Evolutionary conservation across 805 yeast genomes (phyloP).

Genomic region (Cephaloascus albidus): DNA sequence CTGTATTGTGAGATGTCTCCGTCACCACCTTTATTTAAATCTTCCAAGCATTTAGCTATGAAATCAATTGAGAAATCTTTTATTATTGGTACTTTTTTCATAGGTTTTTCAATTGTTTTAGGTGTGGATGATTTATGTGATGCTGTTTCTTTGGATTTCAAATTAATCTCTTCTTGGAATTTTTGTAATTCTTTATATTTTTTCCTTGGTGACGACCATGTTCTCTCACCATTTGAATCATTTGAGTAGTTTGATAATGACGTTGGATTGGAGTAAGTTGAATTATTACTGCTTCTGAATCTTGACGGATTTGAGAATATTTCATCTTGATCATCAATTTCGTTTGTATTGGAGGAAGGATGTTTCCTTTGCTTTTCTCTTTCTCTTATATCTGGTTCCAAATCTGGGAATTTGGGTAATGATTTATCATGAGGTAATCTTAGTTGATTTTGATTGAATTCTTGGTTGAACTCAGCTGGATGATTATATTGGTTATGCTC

Average conservation of each 20-base stretch:
- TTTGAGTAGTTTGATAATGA: slow-evolving; percentile 10
- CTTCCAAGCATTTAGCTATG: slow-evolving; percentile 36
- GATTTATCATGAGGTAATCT: not conserved
- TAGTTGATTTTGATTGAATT: not conserved
- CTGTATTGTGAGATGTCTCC: slow-evolving; percentile 32
- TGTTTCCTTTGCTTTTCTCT: not conserved
- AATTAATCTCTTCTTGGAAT: slow-evolving; percentile 22
- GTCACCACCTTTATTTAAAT: slow-evolving; percentile 32
- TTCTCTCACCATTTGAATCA: slow-evolving; percentile 15
- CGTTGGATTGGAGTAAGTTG: slow-evolving; percentile 25
- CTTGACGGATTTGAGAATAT: slow-evolving; percentile 7
- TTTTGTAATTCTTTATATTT: slow-evolving; percentile 15
- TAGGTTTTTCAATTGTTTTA: slow-evolving; percentile 21
- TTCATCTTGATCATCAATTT: slow-evolving; percentile 10
- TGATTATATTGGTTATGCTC: not conserved
- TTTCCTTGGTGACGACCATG: slow-evolving; percentile 35
- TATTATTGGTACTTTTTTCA: slow-evolving; percentile 19
- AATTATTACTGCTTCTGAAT: slow-evolving; percentile 4
- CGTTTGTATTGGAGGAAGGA: not conserved
- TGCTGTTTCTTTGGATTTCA: slow-evolving; percentile 19
- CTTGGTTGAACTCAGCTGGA: not conserved
- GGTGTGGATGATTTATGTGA: slow-evolving; percentile 21
- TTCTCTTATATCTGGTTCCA: not conserved
- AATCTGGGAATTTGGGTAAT: not conserved
- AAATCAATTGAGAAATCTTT: slow-evolving; percentile 36